Evolutionary conservation across 768 basidiomycete species (phyloP).

Genomic region (Lepiota brunneoincarnata): DNA sequence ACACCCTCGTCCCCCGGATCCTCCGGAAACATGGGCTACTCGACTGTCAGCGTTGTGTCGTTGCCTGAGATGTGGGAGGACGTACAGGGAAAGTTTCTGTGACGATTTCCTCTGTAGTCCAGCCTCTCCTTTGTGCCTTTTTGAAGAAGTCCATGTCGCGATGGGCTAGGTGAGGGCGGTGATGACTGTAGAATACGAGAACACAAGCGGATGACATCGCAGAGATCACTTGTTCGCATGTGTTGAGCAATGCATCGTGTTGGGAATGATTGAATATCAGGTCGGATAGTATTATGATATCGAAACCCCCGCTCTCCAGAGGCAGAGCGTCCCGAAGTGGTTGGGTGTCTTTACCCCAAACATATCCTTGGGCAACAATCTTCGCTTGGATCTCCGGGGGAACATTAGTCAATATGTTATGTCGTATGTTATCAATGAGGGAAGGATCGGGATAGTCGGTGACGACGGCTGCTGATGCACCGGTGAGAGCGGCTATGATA

Average conservation of each 20-base stretch:
- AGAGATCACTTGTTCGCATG: constrained; percentile 54
- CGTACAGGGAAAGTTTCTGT: constrained; percentile 62
- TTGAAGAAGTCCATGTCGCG: constrained; percentile 82
- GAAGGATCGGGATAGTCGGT: constrained; percentile 90
- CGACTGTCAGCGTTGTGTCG: background rate
- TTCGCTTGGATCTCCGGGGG: constrained; percentile 31
- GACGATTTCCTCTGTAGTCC: constrained; percentile 71
- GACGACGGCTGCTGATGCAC: constrained; percentile 57
- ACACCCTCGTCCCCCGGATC: constrained; percentile 79
- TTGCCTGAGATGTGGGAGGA: constrained; percentile 5
- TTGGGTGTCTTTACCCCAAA: constrained; percentile 68
- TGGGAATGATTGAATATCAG: constrained; percentile 95
- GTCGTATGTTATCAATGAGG: constrained; percentile 70
- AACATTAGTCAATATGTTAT: constrained; percentile 67
- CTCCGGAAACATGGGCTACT: constrained; percentile 86
- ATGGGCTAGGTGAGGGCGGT: constrained; percentile 79
- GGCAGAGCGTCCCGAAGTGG: constrained; percentile 37
- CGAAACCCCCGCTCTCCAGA: constrained; percentile 41
- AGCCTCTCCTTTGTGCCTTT: constrained; percentile 59
- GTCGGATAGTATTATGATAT: constrained; percentile 87
- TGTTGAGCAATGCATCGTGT: constrained; percentile 79
- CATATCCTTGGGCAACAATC: constrained; percentile 55
- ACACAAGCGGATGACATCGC: constrained; percentile 24
- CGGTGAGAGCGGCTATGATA: constrained; percentile 50
- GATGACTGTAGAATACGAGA: constrained; percentile 88